Base-by-base conservation (phyloP, 2,329 filamentous ascomycete species). In the Dactylellina sp. region DNA sequence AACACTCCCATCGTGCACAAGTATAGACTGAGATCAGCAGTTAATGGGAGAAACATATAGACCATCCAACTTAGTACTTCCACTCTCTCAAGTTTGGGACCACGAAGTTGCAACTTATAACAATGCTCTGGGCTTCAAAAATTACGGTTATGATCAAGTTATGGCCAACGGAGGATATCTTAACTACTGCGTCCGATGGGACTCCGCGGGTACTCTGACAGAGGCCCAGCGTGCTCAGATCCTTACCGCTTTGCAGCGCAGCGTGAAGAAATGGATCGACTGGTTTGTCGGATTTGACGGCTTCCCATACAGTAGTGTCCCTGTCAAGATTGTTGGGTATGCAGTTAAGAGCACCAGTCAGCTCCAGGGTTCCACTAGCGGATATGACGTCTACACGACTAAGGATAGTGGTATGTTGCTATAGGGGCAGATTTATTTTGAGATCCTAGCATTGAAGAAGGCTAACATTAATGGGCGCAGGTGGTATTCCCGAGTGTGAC, bases 231-330 rank as follows among this genome's bases (percentile, higher is more conserved):
- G 66, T 39, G 66, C 66, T 25, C 50, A 50, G 37, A 44, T 71
- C 37, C 22, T 52, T 16, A 63, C 59, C 12, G 60, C 66, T 6
- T 20, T 71, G 9, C 66, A 71, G 46, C 57, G 66, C 18, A 52
- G 42, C 16, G 37, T 63, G 24, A 71, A 71, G 50, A 71, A 71
- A 25, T 71, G 66, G 64, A 70, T 61, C 7, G 81, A 81, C 60
- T 80, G 81, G 75, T 79, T 84, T 40, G 81, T 82, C 18, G 82
- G 82, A 14, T 84, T 81, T 53, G 83, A 84, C 37, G 80, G 80
- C 59, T 84, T 83, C 77, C 83, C 83, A 5, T 83, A 81, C 56
- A 75, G 77, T 52, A 79, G 80, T 2, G 79, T 84, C 56, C 80
- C 82, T 49, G 79, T 81, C 1, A 80, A 80, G 32, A 81, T 84